phyloP scores from a whole-genome alignment of 805 yeast species.

The Schizosaccharomyces lindneri region DNA sequence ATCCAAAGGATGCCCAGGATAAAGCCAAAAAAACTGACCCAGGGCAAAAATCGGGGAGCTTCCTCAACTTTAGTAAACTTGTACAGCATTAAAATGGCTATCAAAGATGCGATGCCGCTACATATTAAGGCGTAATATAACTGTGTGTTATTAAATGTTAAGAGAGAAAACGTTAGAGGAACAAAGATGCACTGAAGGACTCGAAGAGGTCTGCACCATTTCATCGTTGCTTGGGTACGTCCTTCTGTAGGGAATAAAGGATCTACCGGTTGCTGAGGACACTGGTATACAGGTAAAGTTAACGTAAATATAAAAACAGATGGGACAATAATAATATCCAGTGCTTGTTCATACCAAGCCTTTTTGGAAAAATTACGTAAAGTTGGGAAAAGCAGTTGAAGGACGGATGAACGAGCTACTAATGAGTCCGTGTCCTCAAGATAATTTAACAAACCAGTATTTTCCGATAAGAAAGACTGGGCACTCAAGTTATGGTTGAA shows the following conservation, averaged over 20 bases:
- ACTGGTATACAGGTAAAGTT: conserved; percentile 15
- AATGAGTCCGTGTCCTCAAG: neutral
- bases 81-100: neutral
- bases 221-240: neutral
- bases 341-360: conserved; percentile 5
- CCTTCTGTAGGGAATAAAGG: neutral
- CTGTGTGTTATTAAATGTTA: conserved; percentile 5
- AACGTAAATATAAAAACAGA: conserved; percentile 12
- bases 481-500: neutral
- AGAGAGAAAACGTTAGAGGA: conserved; percentile 11
- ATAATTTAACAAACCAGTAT: neutral
- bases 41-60: neutral
- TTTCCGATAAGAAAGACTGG: neutral
- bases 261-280: neutral
- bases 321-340: conserved; percentile 10
- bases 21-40: conserved; percentile 28
- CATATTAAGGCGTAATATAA: neutral
- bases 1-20: conserved; percentile 41
- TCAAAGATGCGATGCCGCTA: neutral
- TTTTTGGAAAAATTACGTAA: conserved; percentile 7
- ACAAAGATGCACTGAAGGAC: conserved; percentile 15
- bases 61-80: neutral
- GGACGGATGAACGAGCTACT: neutral
- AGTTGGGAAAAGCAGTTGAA: conserved; percentile 7
- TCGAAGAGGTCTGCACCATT: conserved; percentile 7